These are phyloP conservation scores for Crithidia bombi DNA, from an alignment of 208 protist genomes.

Conservation along the genomic window DNA sequence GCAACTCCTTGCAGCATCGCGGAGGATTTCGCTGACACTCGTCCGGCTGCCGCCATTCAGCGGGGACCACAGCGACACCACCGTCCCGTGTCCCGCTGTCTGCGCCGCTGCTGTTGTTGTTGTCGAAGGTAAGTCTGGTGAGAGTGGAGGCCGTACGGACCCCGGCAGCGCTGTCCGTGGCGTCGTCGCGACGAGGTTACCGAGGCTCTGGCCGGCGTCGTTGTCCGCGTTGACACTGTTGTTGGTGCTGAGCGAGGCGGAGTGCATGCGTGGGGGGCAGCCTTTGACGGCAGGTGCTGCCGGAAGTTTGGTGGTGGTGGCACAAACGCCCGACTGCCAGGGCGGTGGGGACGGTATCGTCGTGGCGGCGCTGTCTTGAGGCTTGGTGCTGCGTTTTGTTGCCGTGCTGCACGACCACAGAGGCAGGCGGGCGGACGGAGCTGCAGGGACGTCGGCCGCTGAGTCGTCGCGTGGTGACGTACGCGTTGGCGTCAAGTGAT, in stretches of 20 bases:
- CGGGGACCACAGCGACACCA: no score
- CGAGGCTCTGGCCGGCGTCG: neutral
- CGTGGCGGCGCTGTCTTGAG: neutral
- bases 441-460: neutral
- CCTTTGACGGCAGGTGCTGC: neutral
- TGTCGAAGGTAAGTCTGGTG: no score
- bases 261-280: neutral
- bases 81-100: no score
- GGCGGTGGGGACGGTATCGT: neutral
- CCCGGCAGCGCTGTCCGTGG: no score
- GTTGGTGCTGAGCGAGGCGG: slow-evolving; percentile 1
- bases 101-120: no score
- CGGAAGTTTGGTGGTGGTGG: slow-evolving; percentile 3
- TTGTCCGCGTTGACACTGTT: neutral
- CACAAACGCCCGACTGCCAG: neutral
- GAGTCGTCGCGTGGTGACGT: neutral
- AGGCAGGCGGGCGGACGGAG: neutral
- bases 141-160: no score
- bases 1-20: no score
- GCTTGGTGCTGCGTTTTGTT: neutral
- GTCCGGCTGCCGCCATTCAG: no score
- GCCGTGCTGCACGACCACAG: neutral
- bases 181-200: neutral
- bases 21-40: no score
- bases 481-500: neutral